Evolutionary conservation across 768 basidiomycete species (phyloP), one percentile per base, ranked within the genome.

Genomic region (Amanita subjunquillea): DNA sequence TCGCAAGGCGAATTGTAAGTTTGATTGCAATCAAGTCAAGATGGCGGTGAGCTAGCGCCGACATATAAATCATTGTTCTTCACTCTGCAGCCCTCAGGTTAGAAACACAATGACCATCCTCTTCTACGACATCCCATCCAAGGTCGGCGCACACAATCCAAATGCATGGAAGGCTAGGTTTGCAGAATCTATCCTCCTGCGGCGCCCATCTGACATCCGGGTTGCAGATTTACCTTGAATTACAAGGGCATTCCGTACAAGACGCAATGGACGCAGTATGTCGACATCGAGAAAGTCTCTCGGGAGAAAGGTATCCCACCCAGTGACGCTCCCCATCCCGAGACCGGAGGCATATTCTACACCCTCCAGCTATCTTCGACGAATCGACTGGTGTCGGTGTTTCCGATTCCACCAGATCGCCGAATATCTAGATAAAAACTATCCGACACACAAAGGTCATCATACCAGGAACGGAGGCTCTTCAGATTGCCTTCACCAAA

Each of bases 101-200:
- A 9, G 7, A 36, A 23, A 10, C 34, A 5, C 22, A 30, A 32
- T 40, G 38, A 25, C 38, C 15, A 69, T 73, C 54, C 62, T 58
- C 17, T 61, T 76, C 42, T 78, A 76, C 62, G 77, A 77, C 52
- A 69, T 78, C 41, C 67, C 72, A 22, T 66, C 68, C 36, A 63
- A 57, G 39, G 45, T 65, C 3, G 50, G 59, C 1, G 62, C 68
- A 6, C 75, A 71, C 67, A 72, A 73, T 5, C 69, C 73, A 9
- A 76, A 75, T 52, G 69, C 72, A 36, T 74, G 70, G 71, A 76
- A 72, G 57, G 60, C 63, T 15, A 58, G 77, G 76, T 72, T 32
- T 17, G 44, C 27, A 46, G 1, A 46, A 8, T 46, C 30, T 7
- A n/a, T 30, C 44, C 3, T n/a, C 6, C 7, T 17, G 20, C 27